phyloP scores from a whole-genome alignment of 148 eudicot species.

The Arctostaphylos glauca region DNA sequence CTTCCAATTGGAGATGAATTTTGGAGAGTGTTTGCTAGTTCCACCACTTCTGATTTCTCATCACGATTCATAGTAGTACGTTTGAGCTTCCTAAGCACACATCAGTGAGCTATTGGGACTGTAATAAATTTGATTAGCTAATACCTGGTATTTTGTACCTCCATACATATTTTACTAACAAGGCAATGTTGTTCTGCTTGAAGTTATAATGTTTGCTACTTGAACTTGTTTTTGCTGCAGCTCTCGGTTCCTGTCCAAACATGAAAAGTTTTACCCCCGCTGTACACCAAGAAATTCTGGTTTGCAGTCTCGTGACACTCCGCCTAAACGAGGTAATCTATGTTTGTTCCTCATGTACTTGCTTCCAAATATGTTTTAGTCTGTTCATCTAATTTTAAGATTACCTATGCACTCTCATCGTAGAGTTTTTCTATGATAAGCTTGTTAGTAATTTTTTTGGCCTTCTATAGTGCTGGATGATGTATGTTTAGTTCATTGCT shows the following conservation, averaged over 20 bases:
- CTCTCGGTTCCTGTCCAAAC: constrained; percentile 50
- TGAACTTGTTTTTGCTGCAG: constrained; percentile 39
- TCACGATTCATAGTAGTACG: neutral
- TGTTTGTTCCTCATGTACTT: neutral
- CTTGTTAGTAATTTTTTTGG: constrained; percentile 12
- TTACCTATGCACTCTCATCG: neutral
- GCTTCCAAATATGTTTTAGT: constrained; percentile 11
- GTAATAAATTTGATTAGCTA: neutral
- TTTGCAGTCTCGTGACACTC: constrained; percentile 94
- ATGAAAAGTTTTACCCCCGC: constrained; percentile 58
- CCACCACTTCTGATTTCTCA: neutral
- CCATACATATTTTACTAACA: too few species aligned
- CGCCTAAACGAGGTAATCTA: constrained; percentile 85
- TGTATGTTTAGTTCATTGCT: constrained; percentile 23
- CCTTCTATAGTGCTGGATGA: constrained; percentile 8
- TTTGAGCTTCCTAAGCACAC: neutral
- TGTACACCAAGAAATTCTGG: constrained; percentile 79
- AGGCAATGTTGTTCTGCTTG: constrained; percentile 1
- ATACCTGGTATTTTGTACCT: neutral
- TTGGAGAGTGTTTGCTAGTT: neutral
- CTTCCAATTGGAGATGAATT: neutral
- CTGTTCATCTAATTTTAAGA: neutral
- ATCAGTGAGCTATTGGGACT: neutral
- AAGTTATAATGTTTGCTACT: neutral
- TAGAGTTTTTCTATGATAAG: neutral